Base-by-base conservation (phyloP, 768 basidiomycete species). In the Tulasnella sp. region DNA sequence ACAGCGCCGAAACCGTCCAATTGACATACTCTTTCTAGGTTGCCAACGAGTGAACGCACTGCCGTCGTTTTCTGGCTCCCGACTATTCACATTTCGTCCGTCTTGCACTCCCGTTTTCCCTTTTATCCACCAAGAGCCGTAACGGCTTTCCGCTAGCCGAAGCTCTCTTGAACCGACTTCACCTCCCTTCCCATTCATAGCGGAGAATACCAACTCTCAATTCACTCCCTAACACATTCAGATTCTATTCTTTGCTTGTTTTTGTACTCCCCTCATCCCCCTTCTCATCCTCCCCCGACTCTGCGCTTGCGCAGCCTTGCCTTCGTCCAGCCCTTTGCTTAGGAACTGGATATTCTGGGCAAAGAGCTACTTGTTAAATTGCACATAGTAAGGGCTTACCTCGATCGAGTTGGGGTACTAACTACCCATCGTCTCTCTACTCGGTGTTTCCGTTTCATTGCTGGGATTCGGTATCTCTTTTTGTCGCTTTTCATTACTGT, bases 171-270 rank as follows among this genome's bases (percentile, higher is more conserved):
- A 25, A 42, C 42, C 42, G n/a, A n/a, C n/a, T n/a, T n/a, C 49
- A n/a, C 22, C 14, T 29, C 29, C 58, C 25, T 6, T 34, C 58
- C 14, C 58, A 8, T 42, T 34, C 31, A 11, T 64, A 34, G 58
- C 58, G 58, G 58, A 64, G 58, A 64, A 64, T 64, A 64, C 58
- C 58, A 64, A 64, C 58, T 64, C n/a, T 58, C 29, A 64, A 64
- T 64, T 64, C 58, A 64, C 31, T 64, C 58, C 31, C 29, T 64
- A 14, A 64, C 25, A n/a, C 8, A 25, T 29, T 64, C 58, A 29
- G 25, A 34, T 34, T 29, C 25, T 29, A 29, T 22, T 64, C 31
- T n/a, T 34, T 12, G 5, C 58, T 14, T 64, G 29, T 34, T 34
- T 34, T 64, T 64, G 58, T 64, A 64, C 25, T 15, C 58, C 58